These are phyloP conservation scores for Pyrenophora teres DNA, from an alignment of 2,329 filamentous ascomycete species.

Conservation along the genomic window DNA sequence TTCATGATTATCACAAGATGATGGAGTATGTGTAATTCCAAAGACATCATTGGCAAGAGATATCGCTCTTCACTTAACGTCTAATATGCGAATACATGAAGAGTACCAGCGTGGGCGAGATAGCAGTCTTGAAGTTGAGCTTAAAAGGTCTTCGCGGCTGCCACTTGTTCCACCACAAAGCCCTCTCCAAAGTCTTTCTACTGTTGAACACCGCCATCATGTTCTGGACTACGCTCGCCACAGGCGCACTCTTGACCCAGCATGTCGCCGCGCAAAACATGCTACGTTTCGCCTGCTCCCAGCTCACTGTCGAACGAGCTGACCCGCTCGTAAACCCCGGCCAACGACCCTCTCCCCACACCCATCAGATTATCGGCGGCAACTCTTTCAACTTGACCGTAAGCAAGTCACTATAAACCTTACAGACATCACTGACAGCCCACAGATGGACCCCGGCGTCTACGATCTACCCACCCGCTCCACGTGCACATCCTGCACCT, in stretches of 20 bases:
- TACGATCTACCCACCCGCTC: constrained; percentile 32
- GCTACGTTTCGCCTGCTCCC: constrained; percentile 43
- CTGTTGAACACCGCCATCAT: constrained; percentile 10
- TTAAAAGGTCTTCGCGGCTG: not conserved
- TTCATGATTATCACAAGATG: not conserved
- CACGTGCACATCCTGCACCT: constrained; percentile 41
- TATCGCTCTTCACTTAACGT: too few species aligned
- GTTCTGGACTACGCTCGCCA: constrained; percentile 31
- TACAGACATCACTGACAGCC: constrained; percentile 13
- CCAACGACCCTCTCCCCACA: constrained; percentile 32
- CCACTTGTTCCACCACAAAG: not conserved
- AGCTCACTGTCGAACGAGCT: constrained; percentile 55
- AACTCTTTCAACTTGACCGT: constrained; percentile 42
- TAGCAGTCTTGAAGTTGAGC: not conserved
- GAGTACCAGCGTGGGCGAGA: too few species aligned
- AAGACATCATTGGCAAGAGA: not conserved
- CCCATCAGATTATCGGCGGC: constrained; percentile 41
- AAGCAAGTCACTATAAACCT: not conserved
- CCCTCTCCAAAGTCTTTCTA: not conserved
- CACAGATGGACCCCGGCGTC: constrained; percentile 31
- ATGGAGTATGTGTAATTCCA: not conserved
- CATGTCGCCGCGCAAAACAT: constrained; percentile 39
- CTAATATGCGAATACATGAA: too few species aligned
- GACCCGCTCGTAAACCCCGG: constrained; percentile 52
- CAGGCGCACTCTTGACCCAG: constrained; percentile 27